Percentiles rank a stretch among this genome's conserved stretches.
Evolutionary conservation across 23 red algal genomes (phyloP).

Genomic region (Gracilaria gracilis): DNA sequence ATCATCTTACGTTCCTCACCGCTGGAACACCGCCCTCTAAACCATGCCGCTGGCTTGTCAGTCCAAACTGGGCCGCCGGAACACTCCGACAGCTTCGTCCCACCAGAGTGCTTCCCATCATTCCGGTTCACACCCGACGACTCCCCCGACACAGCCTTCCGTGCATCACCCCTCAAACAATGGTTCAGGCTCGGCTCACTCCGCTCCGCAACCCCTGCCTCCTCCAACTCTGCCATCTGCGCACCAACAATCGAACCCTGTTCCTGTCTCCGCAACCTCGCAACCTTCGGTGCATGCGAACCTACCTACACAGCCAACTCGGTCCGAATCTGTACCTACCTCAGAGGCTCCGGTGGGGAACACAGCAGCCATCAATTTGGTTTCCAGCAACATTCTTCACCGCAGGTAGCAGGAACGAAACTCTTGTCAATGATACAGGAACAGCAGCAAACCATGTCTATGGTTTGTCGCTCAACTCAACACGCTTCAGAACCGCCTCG

Average conservation of each 20-base stretch:
- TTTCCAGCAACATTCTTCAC: background rate
- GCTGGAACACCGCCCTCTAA: background rate
- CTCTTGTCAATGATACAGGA: background rate
- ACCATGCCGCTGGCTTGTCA: background rate
- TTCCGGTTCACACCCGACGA: background rate
- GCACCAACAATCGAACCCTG: too few species aligned
- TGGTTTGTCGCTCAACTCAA: background rate
- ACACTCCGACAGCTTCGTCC: background rate
- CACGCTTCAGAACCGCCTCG: background rate
- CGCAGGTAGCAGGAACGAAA: background rate
- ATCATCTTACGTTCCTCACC: constrained; percentile 10
- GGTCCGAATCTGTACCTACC: too few species aligned
- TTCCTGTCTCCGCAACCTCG: too few species aligned
- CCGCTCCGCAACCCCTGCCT: too few species aligned
- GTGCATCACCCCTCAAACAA: too few species aligned
- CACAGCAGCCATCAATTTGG: too few species aligned
- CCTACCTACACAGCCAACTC: too few species aligned
- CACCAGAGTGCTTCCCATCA: background rate
- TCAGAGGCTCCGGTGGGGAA: too few species aligned
- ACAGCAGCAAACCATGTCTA: background rate
- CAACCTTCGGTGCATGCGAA: too few species aligned
- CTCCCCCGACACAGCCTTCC: too few species aligned
- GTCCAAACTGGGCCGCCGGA: background rate
- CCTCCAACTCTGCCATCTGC: too few species aligned
- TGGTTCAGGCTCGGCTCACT: too few species aligned